Evolutionary conservation across 495 filamentous ascomycete species (phyloP).

Genomic region (Penicillium coprophilum): DNA sequence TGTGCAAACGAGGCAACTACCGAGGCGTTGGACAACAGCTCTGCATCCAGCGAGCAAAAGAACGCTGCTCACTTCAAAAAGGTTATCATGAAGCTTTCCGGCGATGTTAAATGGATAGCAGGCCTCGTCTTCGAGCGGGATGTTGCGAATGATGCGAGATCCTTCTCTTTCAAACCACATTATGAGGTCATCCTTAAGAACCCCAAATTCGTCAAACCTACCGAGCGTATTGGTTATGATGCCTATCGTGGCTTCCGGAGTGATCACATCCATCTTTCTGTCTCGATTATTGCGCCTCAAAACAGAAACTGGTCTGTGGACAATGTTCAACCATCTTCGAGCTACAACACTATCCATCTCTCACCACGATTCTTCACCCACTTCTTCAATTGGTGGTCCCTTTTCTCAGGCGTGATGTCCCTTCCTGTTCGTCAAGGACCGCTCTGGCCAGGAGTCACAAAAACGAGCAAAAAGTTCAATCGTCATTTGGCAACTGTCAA

Average conservation of each 20-base stretch:
- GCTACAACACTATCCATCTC: conserved; percentile 93
- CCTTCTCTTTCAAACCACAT: conserved; percentile 86
- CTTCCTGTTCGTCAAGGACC: conserved; percentile 89
- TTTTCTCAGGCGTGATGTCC: conserved; percentile 94
- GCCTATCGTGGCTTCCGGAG: conserved; percentile 93
- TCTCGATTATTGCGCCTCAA: conserved; percentile 81
- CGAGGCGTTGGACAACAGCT: conserved; percentile 60
- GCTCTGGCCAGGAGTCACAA: conserved; percentile 87
- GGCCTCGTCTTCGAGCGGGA: conserved; percentile 91
- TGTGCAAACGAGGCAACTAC: conserved; percentile 56
- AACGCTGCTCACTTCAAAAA: conserved; percentile 87
- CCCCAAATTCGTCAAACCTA: conserved; percentile 66
- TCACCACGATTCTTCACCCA: conserved; percentile 96
- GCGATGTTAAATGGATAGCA: conserved; percentile 85
- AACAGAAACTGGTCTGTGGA: conserved; percentile 72
- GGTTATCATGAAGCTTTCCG: conserved; percentile 96
- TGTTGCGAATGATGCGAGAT: conserved; percentile 60
- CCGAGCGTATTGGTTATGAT: conserved; percentile 64
- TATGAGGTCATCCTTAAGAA: conserved; percentile 86
- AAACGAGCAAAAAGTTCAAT: conserved; percentile 97
- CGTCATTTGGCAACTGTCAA: conserved; percentile 96
- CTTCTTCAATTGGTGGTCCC: conserved; percentile 96
- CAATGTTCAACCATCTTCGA: conserved; percentile 69
- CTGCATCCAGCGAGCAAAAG: conserved; percentile 64
- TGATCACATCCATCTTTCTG: conserved; percentile 90